Base-by-base conservation (phyloP, 805 yeast genomes). In the Yamadazyma laniorum region DNA sequence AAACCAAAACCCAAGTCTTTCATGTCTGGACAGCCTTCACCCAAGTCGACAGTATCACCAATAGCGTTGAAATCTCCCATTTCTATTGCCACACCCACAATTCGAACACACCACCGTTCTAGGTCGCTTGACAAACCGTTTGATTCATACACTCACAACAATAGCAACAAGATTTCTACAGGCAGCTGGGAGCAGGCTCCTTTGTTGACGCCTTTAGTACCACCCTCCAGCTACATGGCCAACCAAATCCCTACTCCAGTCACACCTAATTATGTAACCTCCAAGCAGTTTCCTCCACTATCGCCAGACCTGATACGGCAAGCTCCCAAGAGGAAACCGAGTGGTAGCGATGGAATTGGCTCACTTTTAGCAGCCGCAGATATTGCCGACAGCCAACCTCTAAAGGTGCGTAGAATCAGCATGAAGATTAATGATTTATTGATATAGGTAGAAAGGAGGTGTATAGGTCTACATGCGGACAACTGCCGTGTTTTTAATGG, bases 401-500 rank as follows among this genome's bases (percentile, higher is more conserved):
- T 12, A 3, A 44, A 42, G 18, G 29, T 35, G 16, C 29, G 38
- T 29, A 35, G 43, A 17, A 38, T 34, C 18, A 54, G 61, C 42
- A 58, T 61, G 48, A 56, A 48, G 47, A 61, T 62, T 25, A 50
- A 56, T 40, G 66, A 62, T 41, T 56, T 62, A 45, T 52, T 61
- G 30, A 39, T 51, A 8, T 54, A 39, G 35, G 9, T 9, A 7
- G 23, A 9, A 21, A 21, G n/a, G n/a, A n/a, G n/a, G n/a, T n/a
- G n/a, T n/a, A n/a, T n/a, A n/a, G n/a, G n/a, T n/a, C n/a, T n/a
- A n/a, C n/a, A n/a, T n/a, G n/a, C n/a, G n/a, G n/a, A n/a, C n/a
- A n/a, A n/a, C n/a, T n/a, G n/a, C n/a, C n/a, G n/a, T n/a, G n/a
- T n/a, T n/a, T n/a, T n/a, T n/a, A n/a, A n/a, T n/a, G n/a, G n/a